Evolutionary conservation across 352 stramenopile species (phyloP), one percentile per base, ranked within the genome.

Genomic region (Pythium phragmiticola): DNA sequence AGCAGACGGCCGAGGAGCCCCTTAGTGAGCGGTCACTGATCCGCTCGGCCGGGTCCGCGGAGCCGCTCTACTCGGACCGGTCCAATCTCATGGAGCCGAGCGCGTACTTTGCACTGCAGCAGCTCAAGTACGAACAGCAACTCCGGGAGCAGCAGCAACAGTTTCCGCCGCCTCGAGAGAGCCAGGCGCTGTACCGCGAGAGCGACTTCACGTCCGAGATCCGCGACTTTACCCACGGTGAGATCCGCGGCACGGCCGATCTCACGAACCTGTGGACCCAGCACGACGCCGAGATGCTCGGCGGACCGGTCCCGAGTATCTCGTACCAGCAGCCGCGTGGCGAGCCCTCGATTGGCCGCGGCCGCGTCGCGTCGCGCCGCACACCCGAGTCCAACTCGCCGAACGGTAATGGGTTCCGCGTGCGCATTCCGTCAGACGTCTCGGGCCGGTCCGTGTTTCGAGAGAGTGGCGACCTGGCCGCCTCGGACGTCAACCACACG

Each of bases 131-230:
- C n/a, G 39, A 60, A 34, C 37, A 60, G 33, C 26, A 59, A 17
- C 57, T n/a, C 9, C 28, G 55, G 56, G 28, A 51, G 17, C 37
- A 53, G 60, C 53, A 62, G n/a, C 45, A 67, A 13, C 53, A 69
- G 33, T 14, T 45, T 6, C 17, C 28, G n/a, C 21, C 57, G 17
- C n/a, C 30, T 21, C 56, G 51, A 12, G 49, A 70, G 14, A 70
- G 57, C 19, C 28, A 60, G 23, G 56, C 42, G 9, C 14, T 56
- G 3, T 60, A 62, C 36, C 46, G 59, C 14, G 66, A 64, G 12
- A 65, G 57, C 34, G 59, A 72, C 50, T 70, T 60, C 23, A 46
- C 64, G 26, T 49, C 57, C 30, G 61, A 66, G 7, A 60, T 68
- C 19, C 48, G 56, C 12, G 59, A 68, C 36, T 47, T 67, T 4